Conservation (phyloP, 1,284 basidiomycete species). For the Ganoderma multipileum region DNA sequence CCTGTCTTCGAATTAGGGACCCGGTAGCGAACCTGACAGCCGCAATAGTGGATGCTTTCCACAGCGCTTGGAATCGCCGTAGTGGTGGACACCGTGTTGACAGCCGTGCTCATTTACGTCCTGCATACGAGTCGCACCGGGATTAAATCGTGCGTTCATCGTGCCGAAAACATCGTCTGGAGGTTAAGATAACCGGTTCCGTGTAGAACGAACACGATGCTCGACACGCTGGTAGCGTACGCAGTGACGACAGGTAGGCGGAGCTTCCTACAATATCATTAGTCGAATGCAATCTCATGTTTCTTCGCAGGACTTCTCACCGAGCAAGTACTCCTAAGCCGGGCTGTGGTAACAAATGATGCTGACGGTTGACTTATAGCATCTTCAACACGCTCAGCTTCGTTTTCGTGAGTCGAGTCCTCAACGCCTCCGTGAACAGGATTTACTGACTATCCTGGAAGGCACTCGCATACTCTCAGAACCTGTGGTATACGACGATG, state of each 20-base stretch:
- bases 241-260: not conserved
- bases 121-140: slow-evolving; percentile 17
- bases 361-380: not conserved
- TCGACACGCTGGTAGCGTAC: not conserved
- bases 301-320: not conserved
- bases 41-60: slow-evolving; percentile 13
- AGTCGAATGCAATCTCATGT: not conserved
- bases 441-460: not conserved
- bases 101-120: slow-evolving; percentile 10
- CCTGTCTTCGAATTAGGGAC: not conserved
- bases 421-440: not conserved
- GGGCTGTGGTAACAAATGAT: not conserved
- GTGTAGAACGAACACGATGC: not conserved
- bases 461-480: not conserved
- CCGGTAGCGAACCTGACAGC: not conserved
- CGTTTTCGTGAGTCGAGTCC: not conserved
- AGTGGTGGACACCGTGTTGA: slow-evolving; percentile 15
- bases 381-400: not conserved
- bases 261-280: not conserved
- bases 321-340: not conserved
- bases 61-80: slow-evolving; percentile 12
- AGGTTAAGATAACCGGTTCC: not conserved
- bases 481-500: slow-evolving; percentile 1
- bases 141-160: slow-evolving; percentile 4
- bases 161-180: not conserved